A percentile compares a stretch with the other conserved stretches of the same genome.
Evolutionary conservation across 352 stramenopile species (phyloP).

Genomic region (Phytophthora cactorum): DNA sequence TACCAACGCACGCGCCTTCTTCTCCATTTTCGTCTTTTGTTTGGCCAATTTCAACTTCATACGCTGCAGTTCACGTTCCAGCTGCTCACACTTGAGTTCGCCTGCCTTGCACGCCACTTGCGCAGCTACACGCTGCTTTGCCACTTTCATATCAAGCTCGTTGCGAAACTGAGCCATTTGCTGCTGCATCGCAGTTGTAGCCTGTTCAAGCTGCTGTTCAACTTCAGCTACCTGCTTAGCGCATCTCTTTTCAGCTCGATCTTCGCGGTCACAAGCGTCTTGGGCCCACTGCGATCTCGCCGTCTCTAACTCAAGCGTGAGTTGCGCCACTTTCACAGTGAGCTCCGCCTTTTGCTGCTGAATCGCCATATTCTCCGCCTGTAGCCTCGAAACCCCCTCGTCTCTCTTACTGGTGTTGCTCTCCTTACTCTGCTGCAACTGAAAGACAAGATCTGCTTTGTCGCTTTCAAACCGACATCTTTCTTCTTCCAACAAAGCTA

Average conservation of each 20-base stretch:
- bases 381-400: constrained; percentile 26
- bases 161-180: constrained; percentile 36
- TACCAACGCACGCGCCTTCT: constrained; percentile 51
- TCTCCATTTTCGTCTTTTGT: constrained; percentile 62
- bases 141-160: constrained; percentile 36
- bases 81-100: constrained; percentile 27
- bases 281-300: constrained; percentile 29
- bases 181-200: constrained; percentile 46
- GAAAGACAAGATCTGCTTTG: constrained; percentile 19
- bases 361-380: constrained; percentile 13
- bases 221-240: constrained; percentile 18
- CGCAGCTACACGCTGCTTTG: constrained; percentile 33
- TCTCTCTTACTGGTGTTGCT: constrained; percentile 3
- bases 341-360: constrained; percentile 45
- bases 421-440: constrained; percentile 31
- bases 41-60: constrained; percentile 38
- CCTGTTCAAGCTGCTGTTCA: constrained; percentile 30
- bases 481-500: constrained; percentile 24
- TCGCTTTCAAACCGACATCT: constrained; percentile 28
- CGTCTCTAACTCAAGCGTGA: constrained; percentile 43
- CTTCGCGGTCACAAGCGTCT: constrained; percentile 27
- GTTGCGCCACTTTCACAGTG: constrained; percentile 36
- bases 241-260: constrained; percentile 19
- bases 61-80: constrained; percentile 33
- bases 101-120: constrained; percentile 41